phyloP scores from a whole-genome alignment of 1,139 yeast genomes.

The Zygosaccharomyces pseudobailii region DNA sequence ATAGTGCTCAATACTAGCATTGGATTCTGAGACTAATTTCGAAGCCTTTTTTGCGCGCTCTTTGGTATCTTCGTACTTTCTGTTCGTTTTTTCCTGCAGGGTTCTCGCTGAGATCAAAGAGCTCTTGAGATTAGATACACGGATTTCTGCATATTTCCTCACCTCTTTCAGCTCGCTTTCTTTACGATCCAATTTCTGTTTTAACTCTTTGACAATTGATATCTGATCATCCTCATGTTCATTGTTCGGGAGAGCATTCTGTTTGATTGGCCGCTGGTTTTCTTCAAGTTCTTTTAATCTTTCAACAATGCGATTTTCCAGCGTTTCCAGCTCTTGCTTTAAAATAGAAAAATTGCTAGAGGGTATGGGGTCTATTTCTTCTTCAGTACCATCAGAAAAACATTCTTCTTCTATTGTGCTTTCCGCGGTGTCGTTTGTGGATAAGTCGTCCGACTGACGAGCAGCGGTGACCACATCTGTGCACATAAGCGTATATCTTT shows the following conservation, averaged over 20 bases:
- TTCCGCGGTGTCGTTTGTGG: not conserved
- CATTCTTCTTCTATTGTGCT: not conserved
- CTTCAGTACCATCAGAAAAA: not conserved
- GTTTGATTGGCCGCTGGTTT: constrained; percentile 2
- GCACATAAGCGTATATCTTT: constrained; percentile 4
- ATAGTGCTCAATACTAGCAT: not conserved
- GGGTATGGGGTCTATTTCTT: not conserved
- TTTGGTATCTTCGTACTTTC: constrained; percentile 5
- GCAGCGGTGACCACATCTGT: not conserved
- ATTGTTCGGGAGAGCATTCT: not conserved
- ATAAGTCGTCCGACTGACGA: not conserved
- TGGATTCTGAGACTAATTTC: constrained; percentile 2
- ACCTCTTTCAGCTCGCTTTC: constrained; percentile 6
- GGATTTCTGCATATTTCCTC: constrained; percentile 5
- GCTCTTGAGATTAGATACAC: constrained; percentile 12
- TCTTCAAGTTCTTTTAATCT: constrained; percentile 6
- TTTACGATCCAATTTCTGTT: constrained; percentile 5
- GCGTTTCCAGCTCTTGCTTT: constrained; percentile 1
- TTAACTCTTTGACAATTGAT: constrained; percentile 11
- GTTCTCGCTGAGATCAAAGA: constrained; percentile 3
- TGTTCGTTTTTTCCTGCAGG: not conserved
- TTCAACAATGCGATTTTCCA: constrained; percentile 7
- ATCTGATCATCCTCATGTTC: constrained; percentile 6
- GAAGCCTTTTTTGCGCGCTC: constrained; percentile 1
- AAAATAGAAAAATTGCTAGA: not conserved